Base-by-base conservation (phyloP, 75 land plant species). In the Picea sitchensis region DNA sequence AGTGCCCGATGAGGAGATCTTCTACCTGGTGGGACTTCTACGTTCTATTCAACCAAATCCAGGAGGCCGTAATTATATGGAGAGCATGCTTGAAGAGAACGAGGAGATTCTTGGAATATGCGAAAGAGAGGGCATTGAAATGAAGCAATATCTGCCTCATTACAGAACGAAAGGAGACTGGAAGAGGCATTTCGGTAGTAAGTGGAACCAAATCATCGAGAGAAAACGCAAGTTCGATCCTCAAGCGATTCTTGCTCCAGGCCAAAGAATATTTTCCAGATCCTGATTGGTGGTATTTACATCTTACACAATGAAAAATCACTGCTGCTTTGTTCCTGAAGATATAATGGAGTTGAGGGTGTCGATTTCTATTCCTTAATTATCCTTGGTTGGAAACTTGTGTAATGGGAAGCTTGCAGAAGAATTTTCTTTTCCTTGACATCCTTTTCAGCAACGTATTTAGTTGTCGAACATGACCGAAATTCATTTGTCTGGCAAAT, bases 1-100 rank as follows among this genome's bases (percentile, higher is more conserved):
- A 6, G 57, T 83, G 21, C 94, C 92, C 0, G 84, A 90, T 0
- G 89, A 84, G 71, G 83, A 87, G 4, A 62, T 87, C 23, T 89
- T 89, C 79, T 89, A 89, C 73, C 30, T 83, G 63, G 87, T 89
- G 26, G 91, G 84, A 9, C 72, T 89, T 32, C 77, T 89, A 38
- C 38, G 86, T 36, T 84, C 68, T 14, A 72, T 51, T 78, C 81
- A 17, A 59, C 31, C 26, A 7, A 47, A 47, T 47, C 31, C 23
- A 6, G 65, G n/a, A 6, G 69, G 64, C 4, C 44, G 13, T 1
- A 65, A 65, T 54, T 14, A 65, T 23, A 9, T 75, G 71, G 69
- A 78, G 36, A 26, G 67, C 18, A 14, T 64, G 59, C 65, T 81
- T 5, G 79, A 65, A 23, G 82, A 87, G 78, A 87, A 89, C 71